Evolutionary conservation across 2,329 filamentous ascomycete genomes (phyloP).

Genomic region (Alternaria brassicae): DNA sequence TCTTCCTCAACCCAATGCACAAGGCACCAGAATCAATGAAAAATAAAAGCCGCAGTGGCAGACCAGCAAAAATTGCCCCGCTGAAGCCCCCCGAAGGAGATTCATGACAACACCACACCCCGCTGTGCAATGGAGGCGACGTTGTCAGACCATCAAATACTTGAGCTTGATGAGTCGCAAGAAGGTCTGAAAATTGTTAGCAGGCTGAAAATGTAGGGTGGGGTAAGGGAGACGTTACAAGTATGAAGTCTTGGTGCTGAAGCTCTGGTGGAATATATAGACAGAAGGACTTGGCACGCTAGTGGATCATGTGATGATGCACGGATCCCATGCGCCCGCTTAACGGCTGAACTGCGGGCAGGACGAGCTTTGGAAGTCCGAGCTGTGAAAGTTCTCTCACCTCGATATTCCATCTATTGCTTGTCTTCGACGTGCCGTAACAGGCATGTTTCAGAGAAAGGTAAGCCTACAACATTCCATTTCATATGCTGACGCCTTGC

Average conservation of each 20-base stretch:
- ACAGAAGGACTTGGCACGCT: background rate
- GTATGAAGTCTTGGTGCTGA: no score
- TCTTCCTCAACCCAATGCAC: slow-evolving; percentile 50
- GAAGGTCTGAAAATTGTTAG: background rate
- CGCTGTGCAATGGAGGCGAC: slow-evolving; percentile 49
- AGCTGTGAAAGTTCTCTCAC: slow-evolving; percentile 9
- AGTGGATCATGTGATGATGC: background rate
- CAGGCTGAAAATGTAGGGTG: background rate
- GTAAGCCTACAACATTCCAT: background rate
- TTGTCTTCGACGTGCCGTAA: slow-evolving; percentile 5
- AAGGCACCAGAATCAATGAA: slow-evolving; percentile 48
- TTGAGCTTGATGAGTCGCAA: slow-evolving; percentile 32
- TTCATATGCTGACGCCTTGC: background rate
- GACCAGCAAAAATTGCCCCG: slow-evolving; percentile 42
- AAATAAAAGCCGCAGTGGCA: slow-evolving; percentile 27
- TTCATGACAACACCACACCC: slow-evolving; percentile 40
- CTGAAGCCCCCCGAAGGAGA: slow-evolving; percentile 45
- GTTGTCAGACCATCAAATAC: slow-evolving; percentile 33
- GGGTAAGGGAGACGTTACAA: background rate
- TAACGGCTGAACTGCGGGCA: slow-evolving; percentile 1
- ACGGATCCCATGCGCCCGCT: background rate
- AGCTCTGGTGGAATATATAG: background rate
- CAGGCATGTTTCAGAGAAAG: slow-evolving; percentile 10
- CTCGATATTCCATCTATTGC: background rate
- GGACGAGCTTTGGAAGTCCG: background rate